Evolutionary conservation across 2,329 filamentous ascomycete species (phyloP).

Genomic region (Pyricularia pennisetigena): DNA sequence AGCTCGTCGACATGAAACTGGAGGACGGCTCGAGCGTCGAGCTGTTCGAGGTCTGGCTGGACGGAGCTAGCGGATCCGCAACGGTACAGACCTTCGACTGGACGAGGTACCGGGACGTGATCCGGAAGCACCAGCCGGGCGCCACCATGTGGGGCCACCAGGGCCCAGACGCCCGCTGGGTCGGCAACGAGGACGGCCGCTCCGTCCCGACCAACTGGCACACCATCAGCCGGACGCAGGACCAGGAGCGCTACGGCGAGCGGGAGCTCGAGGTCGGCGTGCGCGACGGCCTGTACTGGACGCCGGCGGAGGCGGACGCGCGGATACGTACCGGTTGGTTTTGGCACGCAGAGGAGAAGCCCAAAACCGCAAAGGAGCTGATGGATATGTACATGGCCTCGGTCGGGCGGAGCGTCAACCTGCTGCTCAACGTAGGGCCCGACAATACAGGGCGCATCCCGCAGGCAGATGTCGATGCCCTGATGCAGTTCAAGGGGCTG

Average conservation of each 20-base stretch:
- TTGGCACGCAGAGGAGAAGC: slow-evolving; percentile 14
- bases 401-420: slow-evolving; percentile 16
- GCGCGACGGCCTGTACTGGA: slow-evolving; percentile 18
- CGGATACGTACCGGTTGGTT: slow-evolving; percentile 18
- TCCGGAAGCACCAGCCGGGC: slow-evolving; percentile 15
- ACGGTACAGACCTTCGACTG: slow-evolving; percentile 21
- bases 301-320: slow-evolving; percentile 18
- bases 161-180: slow-evolving; percentile 20
- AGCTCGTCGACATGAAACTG: slow-evolving; percentile 15
- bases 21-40: slow-evolving; percentile 11
- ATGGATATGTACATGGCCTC: slow-evolving; percentile 18
- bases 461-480: slow-evolving; percentile 11
- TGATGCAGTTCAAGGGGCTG: slow-evolving; percentile 12
- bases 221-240: slow-evolving; percentile 18
- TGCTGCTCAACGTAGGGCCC: slow-evolving; percentile 17
- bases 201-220: slow-evolving; percentile 19
- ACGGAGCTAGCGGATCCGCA: slow-evolving; percentile 19
- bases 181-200: slow-evolving; percentile 20
- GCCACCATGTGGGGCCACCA: slow-evolving; percentile 22
- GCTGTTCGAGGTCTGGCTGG: slow-evolving; percentile 21
- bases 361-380: slow-evolving; percentile 14
- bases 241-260: slow-evolving; percentile 15
- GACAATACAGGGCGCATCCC: slow-evolving; percentile 14
- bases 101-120: slow-evolving; percentile 19
- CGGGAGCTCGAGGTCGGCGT: slow-evolving; percentile 14